These are phyloP conservation scores for Agrocybe chaxingu DNA, from an alignment of 768 basidiomycete species.

Conservation along the genomic window DNA sequence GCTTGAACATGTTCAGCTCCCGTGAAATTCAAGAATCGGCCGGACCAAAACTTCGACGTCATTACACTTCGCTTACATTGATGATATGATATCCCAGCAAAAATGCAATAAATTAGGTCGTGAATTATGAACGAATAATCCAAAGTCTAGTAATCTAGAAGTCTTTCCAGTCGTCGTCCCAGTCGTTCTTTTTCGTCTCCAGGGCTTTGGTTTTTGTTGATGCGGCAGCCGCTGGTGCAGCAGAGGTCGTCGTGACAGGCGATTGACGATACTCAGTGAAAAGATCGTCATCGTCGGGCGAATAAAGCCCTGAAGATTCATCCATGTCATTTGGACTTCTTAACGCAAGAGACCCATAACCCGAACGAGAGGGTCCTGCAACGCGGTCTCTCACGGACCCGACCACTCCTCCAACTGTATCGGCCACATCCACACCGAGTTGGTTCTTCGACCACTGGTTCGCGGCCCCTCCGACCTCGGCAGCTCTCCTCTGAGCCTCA, in stretches of 20 bases:
- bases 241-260: not conserved
- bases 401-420: slow-evolving; percentile 68
- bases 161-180: slow-evolving; percentile 83
- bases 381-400: slow-evolving; percentile 59
- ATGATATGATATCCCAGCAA: not conserved
- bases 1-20: slow-evolving; percentile 5
- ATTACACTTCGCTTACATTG: not conserved
- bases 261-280: slow-evolving; percentile 42
- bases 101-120: slow-evolving; percentile 1
- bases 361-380: slow-evolving; percentile 47
- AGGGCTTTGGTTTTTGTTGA: slow-evolving; percentile 20
- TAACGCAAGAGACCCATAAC: slow-evolving; percentile 46
- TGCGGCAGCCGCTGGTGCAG: slow-evolving; percentile 8
- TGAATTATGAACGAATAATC: slow-evolving; percentile 4
- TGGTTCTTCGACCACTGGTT: slow-evolving; percentile 77
- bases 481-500: slow-evolving; percentile 65
- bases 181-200: slow-evolving; percentile 51
- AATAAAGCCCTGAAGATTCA: slow-evolving; percentile 63
- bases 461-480: slow-evolving; percentile 56
- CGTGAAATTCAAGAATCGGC: slow-evolving; percentile 25
- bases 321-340: slow-evolving; percentile 38
- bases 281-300: slow-evolving; percentile 67
- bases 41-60: slow-evolving; percentile 23
- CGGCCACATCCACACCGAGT: slow-evolving; percentile 84
- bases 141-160: slow-evolving; percentile 42